Conservation (phyloP, 495 filamentous ascomycete species). For the Trichoderma erinaceum region DNA sequence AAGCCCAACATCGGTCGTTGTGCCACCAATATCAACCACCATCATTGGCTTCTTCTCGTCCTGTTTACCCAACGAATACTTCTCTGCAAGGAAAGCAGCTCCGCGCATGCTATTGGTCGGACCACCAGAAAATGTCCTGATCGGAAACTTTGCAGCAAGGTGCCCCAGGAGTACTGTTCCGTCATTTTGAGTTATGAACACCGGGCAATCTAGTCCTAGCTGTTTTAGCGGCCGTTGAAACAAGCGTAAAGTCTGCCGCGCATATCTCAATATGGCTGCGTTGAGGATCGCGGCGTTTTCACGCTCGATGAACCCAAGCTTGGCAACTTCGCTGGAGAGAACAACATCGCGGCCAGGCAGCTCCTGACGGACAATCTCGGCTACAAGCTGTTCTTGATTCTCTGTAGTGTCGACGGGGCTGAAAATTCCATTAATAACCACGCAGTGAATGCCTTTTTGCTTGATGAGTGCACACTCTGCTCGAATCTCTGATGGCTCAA, state of each 20-base stretch:
- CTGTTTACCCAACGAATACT: constrained; percentile 16
- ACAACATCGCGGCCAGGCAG: constrained; percentile 44
- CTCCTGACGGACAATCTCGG: constrained; percentile 36
- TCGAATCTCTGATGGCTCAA: too few species aligned
- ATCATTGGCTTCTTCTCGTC: constrained; percentile 28
- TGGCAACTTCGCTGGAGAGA: constrained; percentile 43
- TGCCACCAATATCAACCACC: constrained; percentile 47
- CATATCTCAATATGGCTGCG: constrained; percentile 46
- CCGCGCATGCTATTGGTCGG: constrained; percentile 54
- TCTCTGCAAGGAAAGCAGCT: constrained; percentile 42
- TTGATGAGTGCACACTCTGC: background rate
- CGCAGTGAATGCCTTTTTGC: constrained; percentile 36
- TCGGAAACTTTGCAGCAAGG: constrained; percentile 43
- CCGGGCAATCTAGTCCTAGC: constrained; percentile 42
- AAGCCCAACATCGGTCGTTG: constrained; percentile 40
- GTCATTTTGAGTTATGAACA: constrained; percentile 53
- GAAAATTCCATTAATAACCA: constrained; percentile 54
- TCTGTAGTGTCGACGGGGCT: constrained; percentile 48
- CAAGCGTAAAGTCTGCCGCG: constrained; percentile 41
- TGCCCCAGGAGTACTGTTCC: constrained; percentile 45
- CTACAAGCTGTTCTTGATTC: constrained; percentile 43
- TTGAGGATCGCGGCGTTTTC: constrained; percentile 54
- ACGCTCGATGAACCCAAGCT: constrained; percentile 48
- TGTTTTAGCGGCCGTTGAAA: constrained; percentile 41
- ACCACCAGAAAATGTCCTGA: constrained; percentile 47